Conservation (phyloP, 345 rosid genomes). For the Rhodomyrtus tomentosa region DNA sequence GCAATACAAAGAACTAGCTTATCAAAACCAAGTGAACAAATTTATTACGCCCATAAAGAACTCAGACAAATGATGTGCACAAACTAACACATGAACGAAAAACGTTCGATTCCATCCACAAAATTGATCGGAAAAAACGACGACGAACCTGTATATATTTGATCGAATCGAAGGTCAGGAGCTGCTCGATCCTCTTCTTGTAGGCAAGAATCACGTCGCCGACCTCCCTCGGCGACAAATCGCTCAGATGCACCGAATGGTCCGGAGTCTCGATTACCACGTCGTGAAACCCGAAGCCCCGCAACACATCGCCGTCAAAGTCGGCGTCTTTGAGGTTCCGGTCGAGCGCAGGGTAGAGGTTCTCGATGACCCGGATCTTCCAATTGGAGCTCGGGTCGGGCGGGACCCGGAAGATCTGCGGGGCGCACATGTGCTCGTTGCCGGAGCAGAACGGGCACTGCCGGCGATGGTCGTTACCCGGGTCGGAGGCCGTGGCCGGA, state of each 20-base stretch:
- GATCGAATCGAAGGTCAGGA: slow-evolving; percentile 33
- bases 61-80: background rate
- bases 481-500: slow-evolving; percentile 22
- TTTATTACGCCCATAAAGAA: background rate
- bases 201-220: slow-evolving; percentile 56
- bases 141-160: slow-evolving; percentile 54
- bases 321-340: slow-evolving; percentile 25
- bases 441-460: slow-evolving; percentile 77
- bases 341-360: slow-evolving; percentile 71
- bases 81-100: background rate
- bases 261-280: slow-evolving; percentile 75
- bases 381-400: slow-evolving; percentile 26
- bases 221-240: slow-evolving; percentile 40
- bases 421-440: slow-evolving; percentile 73
- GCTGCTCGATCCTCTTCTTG: slow-evolving; percentile 66
- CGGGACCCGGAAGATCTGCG: slow-evolving; percentile 74
- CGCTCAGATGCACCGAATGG: slow-evolving; percentile 54
- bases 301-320: slow-evolving; percentile 7
- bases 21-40: background rate
- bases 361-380: slow-evolving; percentile 82
- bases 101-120: background rate
- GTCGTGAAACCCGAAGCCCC: slow-evolving; percentile 77
- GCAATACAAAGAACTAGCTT: background rate
- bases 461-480: background rate
- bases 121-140: background rate